Evolutionary conservation across 495 filamentous ascomycete genomes (phyloP).

Genomic region (Aspergillus diversus): DNA sequence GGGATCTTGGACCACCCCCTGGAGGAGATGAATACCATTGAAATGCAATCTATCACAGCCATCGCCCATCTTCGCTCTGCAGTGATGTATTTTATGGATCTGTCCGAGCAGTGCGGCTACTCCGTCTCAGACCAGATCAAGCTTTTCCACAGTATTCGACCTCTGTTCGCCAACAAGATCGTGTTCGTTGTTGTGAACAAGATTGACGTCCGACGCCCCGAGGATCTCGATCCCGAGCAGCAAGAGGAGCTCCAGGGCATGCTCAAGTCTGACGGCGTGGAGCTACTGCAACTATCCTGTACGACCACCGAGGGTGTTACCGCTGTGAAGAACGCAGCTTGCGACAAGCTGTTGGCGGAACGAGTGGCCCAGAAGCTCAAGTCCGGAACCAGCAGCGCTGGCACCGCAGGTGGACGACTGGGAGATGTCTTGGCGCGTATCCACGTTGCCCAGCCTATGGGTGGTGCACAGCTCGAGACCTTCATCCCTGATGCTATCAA

Average conservation of each 20-base stretch:
- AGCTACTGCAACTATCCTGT: slow-evolving; percentile 89
- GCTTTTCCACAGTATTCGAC: slow-evolving; percentile 93
- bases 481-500: slow-evolving; percentile 89
- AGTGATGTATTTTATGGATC: slow-evolving; percentile 97
- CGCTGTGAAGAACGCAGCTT: slow-evolving; percentile 90
- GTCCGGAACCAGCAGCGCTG: slow-evolving; percentile 75
- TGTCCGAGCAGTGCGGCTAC: slow-evolving; percentile 97
- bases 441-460: slow-evolving; percentile 91
- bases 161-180: slow-evolving; percentile 94
- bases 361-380: slow-evolving; percentile 95
- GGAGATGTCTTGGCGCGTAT: slow-evolving; percentile 90
- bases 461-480: slow-evolving; percentile 73
- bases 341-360: slow-evolving; percentile 89
- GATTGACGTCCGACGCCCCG: slow-evolving; percentile 86
- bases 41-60: slow-evolving; percentile 97
- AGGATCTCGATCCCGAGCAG: slow-evolving; percentile 82
- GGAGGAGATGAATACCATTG: slow-evolving; percentile 99
- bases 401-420: slow-evolving; percentile 73
- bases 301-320: slow-evolving; percentile 94
- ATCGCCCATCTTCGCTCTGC: slow-evolving; percentile 95
- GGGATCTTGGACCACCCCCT: slow-evolving; percentile 97
- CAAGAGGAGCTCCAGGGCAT: slow-evolving; percentile 78
- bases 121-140: slow-evolving; percentile 88
- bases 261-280: slow-evolving; percentile 82
- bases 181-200: slow-evolving; percentile 98